Base-by-base conservation (phyloP, 2,329 filamentous ascomycete species). In the Pezicula neosporulosa region DNA sequence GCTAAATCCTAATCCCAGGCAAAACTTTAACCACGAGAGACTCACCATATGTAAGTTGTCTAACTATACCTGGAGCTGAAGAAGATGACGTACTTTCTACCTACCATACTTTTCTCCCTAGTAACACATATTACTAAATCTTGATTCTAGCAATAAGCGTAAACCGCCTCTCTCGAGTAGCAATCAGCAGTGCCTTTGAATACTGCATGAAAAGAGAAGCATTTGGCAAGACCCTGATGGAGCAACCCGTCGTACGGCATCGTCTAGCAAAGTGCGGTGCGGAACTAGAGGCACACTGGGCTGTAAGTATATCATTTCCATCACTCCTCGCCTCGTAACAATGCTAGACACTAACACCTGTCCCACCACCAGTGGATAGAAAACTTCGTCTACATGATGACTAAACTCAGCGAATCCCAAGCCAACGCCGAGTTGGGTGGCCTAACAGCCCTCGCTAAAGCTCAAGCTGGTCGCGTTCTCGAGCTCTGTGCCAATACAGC, bases 1-100 rank as follows among this genome's bases (percentile, higher is more conserved):
- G 2, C 30, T 33, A 33, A 33, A 10, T 33, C 12, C 30, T 10
- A 33, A 33, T 9, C 30, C 30, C 30, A 33, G 30, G 30, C 85
- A 81, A 49, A 89, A 90, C 70, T 90, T 90, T 77, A 90, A 90
- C 70, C 86, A 90, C 66, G 87, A 91, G 67, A 80, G 87, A 0
- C 72, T 90, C 10, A 77, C 76, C 15, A 87, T 90, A 56, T 75
- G 82, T 1, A 80, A 90, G 13, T 78, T 80, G 0, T 33, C 30
- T 9, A 33, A 10, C 30, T 33, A 33, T 13, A 33, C 30, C 10
- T 9, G 9, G 24, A 33, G 30, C 30, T 33, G 12, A 13, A 33
- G 9, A 12, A 4, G 30, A 13, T 3, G 10, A 33, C 30, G 12
- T 10, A 7, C 2, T 13, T 33, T 13, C 30, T 33, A 3, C 12